Evolutionary conservation across 306 rosid genomes (phyloP).

Genomic region (Rosa rugosa): DNA sequence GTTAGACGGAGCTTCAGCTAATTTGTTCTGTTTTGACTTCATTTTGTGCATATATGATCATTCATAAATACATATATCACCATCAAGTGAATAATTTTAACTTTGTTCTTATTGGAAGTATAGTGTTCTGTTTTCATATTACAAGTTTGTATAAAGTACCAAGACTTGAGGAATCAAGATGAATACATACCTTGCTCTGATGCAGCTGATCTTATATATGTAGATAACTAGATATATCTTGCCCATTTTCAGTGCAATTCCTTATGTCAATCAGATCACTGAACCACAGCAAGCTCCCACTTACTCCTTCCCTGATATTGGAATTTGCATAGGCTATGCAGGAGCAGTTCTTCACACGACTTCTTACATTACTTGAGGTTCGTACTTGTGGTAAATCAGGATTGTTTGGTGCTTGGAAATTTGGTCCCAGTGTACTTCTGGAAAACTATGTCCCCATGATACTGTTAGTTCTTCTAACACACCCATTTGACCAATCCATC

Average conservation of each 20-base stretch:
- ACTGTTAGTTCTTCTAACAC: no score
- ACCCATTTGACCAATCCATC: no score
- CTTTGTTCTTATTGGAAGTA: neutral
- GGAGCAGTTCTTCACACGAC: neutral
- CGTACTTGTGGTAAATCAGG: neutral
- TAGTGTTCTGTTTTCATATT: no score
- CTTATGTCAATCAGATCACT: constrained; percentile 27
- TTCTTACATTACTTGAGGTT: neutral
- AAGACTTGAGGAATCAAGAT: neutral
- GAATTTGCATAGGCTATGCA: constrained; percentile 11
- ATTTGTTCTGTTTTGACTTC: neutral
- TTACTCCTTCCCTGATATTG: constrained; percentile 24
- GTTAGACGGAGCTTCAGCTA: no score
- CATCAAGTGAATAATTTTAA: neutral
- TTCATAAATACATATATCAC: neutral
- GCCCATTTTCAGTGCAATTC: constrained; percentile 27
- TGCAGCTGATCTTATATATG: constrained; percentile 33
- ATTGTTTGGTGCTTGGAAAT: neutral
- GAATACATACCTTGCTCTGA: constrained; percentile 31
- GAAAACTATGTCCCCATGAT: no score
- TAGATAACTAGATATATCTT: constrained; percentile 17
- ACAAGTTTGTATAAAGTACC: neutral
- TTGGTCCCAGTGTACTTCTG: neutral
- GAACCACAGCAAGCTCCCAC: constrained; percentile 45
- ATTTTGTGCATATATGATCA: neutral